Base-by-base conservation (phyloP, 805 yeast genomes). In the Sungouiozyma intestinalis region DNA sequence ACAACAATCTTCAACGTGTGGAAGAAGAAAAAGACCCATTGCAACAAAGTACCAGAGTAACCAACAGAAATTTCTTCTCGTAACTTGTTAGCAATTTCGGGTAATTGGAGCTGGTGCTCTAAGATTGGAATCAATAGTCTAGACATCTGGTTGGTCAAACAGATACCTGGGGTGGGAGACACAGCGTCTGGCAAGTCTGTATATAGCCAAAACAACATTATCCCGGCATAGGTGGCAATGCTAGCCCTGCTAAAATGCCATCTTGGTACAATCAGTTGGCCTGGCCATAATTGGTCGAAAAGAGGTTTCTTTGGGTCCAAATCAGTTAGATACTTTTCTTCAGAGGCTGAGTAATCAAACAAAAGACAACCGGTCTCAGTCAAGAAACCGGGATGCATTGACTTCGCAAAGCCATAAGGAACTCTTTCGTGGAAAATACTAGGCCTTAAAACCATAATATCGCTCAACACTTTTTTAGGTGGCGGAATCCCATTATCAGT, bases 81-180 rank as follows among this genome's bases (percentile, higher is more conserved):
- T 37, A 81, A 60, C 14, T 66, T 65, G 3, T 54, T 57, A 3
- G 81, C 81, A 31, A 76, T 49, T 3, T 59, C 62, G 4, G 61
- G 56, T 37, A 63, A 52, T 15, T 72, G 74, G 46, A 74, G 62
- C 16, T 42, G 15, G 17, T 45, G 43, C 4, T 55, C 58, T 32
- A 52, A 38, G 18, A 54, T 48, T 11, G 59, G 58, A 19, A 71
- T 53, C 2, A 67, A 17, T 19, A 50, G 45, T 41, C 55, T 63
- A 4, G 73, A 64, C 20, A 77, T 43, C 50, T 77, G 75, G 53
- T 78, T 81, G 9, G 94, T 81, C 43, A 86, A 64, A 49, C 88
- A 82, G 44, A 79, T 72, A 18, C 96, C 96, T 0, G 97, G 97
- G 3, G 97, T 90, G 38, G 97, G 97, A 31, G 88, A 76, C 41